These are phyloP conservation scores for Penicillium sclerotigenum DNA, from an alignment of 2,329 filamentous ascomycete species.

Conservation along the genomic window DNA sequence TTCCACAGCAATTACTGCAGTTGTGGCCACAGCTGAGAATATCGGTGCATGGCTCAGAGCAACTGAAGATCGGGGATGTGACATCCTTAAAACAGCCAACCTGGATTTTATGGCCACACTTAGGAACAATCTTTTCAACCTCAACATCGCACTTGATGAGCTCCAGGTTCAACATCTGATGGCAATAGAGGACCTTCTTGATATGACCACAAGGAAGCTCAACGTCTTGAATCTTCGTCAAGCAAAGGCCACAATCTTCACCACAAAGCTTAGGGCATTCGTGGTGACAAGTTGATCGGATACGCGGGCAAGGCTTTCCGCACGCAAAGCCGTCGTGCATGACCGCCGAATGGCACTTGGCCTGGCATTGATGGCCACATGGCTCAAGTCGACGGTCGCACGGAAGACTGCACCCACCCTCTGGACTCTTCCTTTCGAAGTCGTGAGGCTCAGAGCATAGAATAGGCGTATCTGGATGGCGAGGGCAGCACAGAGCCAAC, in stretches of 20 bases:
- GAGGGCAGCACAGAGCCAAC: conserved; percentile 8
- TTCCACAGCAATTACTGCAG: neutral
- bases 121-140: conserved; percentile 4
- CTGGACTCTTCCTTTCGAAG: conserved; percentile 8
- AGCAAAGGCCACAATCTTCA: conserved; percentile 7
- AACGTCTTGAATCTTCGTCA: conserved; percentile 2
- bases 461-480: conserved; percentile 5
- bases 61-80: neutral
- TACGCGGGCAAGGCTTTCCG: conserved; percentile 8
- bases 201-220: conserved; percentile 13
- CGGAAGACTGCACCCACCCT: conserved; percentile 11
- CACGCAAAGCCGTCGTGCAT: conserved; percentile 10
- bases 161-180: neutral
- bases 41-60: neutral
- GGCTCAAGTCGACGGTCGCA: conserved; percentile 9
- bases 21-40: conserved; percentile 8
- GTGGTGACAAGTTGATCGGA: conserved; percentile 7
- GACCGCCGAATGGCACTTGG: conserved; percentile 8
- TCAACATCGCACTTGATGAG: neutral
- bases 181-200: neutral
- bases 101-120: conserved; percentile 3
- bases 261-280: conserved; percentile 11
- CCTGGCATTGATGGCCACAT: conserved; percentile 15
- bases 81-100: conserved; percentile 9
- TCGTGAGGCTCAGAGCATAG: conserved; percentile 4